Base-by-base conservation (phyloP, 805 yeast genomes). In the Yamadazyma philogaea region DNA sequence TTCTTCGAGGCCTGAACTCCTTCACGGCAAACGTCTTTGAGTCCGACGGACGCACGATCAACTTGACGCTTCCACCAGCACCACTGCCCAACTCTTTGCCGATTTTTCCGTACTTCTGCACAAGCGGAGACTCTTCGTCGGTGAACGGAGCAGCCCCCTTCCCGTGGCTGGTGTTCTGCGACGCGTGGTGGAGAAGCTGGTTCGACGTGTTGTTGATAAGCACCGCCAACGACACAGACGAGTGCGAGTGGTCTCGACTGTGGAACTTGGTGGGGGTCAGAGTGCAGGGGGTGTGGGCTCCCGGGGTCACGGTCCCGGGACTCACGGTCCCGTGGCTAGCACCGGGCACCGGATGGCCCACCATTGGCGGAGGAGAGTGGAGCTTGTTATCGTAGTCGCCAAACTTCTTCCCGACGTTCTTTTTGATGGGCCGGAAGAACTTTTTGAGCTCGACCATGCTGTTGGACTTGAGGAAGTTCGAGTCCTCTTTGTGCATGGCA, bases 31-130 rank as follows among this genome's bases (percentile, higher is more conserved):
- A 89, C 1, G 86, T 77, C 53, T 80, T 76, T 22, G 70, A 66
- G 63, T 89, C 96, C 1, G 76, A 63, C 3, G 77, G 63, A 51
- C 96, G 67, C 40, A 74, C 81, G 35, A 87, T 83, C 37, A 89
- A 70, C 54, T 81, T 80, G 26, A 90, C 97, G 12, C 84, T 77
- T 3, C 97, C 97, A 38, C 97, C 97, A 2, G 96, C 96, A 41
- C 97, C 97, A 16, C 93, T 93, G 42, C 96, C 97, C 37, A 90
- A 72, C 45, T 79, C 85, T 48, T 88, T 91, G 40, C 96, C 96
- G 42, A 84, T 81, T 59, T 82, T 85, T 39, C 84, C 78, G 61
- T 88, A 89, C 51, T 89, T 70, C 56, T 84, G 87, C 31, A 84
- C 78, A 51, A 83, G 82, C 1, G 90, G 89, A 53, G 58, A 59